Percentiles rank a stretch among this genome's conserved stretches.
Conservation (phyloP, 306 rosid genomes). For the Trifolium dubium region DNA sequence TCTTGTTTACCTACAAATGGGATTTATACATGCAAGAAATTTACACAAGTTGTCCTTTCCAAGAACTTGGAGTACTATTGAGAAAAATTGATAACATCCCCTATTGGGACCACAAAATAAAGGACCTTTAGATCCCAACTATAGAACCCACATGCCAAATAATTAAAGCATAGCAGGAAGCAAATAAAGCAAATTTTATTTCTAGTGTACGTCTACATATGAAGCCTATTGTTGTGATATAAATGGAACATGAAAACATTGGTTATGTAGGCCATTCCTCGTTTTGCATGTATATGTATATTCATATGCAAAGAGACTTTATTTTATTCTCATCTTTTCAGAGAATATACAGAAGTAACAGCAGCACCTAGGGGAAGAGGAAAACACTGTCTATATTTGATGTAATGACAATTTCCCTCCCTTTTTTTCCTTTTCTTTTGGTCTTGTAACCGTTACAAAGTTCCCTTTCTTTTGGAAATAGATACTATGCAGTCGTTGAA, state of each 20-base stretch:
- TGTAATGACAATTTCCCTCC: constrained; percentile 34
- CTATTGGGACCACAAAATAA: constrained; percentile 33
- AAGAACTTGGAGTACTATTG: constrained; percentile 27
- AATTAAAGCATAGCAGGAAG: constrained; percentile 26
- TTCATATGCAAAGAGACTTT: constrained; percentile 31
- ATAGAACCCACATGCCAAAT: constrained; percentile 34
- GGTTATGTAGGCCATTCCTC: constrained; percentile 24
- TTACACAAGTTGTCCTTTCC: constrained; percentile 34
- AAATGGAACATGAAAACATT: constrained; percentile 10
- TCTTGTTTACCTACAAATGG: constrained; percentile 35
- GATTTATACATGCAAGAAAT: constrained; percentile 10
- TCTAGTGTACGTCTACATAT: constrained; percentile 19
- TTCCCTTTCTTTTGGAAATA: constrained; percentile 38
- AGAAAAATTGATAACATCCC: constrained; percentile 35
- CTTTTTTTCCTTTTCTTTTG: constrained; percentile 16
- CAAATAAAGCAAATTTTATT: constrained; percentile 11
- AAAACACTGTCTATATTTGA: constrained; percentile 51
- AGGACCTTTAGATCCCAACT: constrained; percentile 27
- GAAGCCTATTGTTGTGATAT: constrained; percentile 24
- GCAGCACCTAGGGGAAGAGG: constrained; percentile 47
- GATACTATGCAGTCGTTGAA: too few species aligned
- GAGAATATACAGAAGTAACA: constrained; percentile 44
- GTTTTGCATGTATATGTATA: constrained; percentile 39
- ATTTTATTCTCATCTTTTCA: constrained; percentile 43
- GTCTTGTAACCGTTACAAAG: constrained; percentile 50